Conservation (phyloP, 1,284 basidiomycete species). For the Puccinia novopanici region DNA sequence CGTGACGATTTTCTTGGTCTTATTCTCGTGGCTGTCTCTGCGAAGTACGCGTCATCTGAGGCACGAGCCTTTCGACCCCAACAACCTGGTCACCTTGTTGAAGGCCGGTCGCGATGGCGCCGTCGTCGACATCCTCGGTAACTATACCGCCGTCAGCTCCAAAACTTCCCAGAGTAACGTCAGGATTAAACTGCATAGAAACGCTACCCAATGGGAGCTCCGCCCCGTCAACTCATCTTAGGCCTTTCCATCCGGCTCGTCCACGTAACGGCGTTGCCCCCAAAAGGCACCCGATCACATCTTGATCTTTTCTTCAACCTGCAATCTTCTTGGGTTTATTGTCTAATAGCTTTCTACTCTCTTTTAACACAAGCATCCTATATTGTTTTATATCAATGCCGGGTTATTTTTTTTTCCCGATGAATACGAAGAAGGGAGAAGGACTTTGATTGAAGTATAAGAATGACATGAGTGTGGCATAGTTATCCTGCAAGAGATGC, state of each 20-base stretch:
- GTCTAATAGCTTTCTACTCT: background rate
- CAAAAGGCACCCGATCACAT: background rate
- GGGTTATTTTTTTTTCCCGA: too few relatives aligned
- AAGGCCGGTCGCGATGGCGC: slow-evolving; percentile 32
- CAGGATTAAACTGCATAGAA: slow-evolving; percentile 29
- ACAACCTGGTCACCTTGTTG: slow-evolving; percentile 34
- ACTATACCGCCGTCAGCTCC: background rate
- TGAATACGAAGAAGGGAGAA: background rate
- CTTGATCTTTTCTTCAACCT: too few relatives aligned
- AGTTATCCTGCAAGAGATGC: too few relatives aligned
- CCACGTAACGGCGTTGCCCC: too few relatives aligned
- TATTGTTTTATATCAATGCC: background rate
- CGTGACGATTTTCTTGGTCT: slow-evolving; percentile 12
- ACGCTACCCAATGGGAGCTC: slow-evolving; percentile 25
- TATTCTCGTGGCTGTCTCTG: slow-evolving; percentile 28
- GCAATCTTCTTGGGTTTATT: too few relatives aligned
- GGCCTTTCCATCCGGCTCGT: background rate
- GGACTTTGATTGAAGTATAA: background rate
- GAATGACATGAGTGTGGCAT: background rate
- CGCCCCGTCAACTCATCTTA: slow-evolving; percentile 1
- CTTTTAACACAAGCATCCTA: background rate
- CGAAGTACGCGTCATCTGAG: background rate
- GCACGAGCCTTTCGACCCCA: slow-evolving; percentile 39
- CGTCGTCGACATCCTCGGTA: slow-evolving; percentile 20
- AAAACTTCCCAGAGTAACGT: background rate